phyloP scores from a whole-genome alignment of 73 alveolate species.

The Breviolum minutum region DNA sequence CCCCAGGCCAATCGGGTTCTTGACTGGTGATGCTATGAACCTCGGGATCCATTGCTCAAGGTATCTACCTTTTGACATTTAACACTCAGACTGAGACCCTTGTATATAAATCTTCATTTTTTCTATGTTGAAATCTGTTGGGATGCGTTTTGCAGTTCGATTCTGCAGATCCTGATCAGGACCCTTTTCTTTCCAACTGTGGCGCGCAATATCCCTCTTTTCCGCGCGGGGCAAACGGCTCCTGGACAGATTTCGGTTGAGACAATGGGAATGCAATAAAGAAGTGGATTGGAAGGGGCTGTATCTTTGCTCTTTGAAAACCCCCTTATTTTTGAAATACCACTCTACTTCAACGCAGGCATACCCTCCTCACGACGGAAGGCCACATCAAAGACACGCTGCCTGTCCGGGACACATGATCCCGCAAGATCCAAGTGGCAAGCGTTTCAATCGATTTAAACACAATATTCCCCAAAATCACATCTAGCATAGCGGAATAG shows the following conservation, averaged over 20 bases:
- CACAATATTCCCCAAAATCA: no score
- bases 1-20: slow-evolving; percentile 28
- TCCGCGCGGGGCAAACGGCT: slow-evolving; percentile 58
- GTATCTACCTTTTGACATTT: no score
- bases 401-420: not conserved
- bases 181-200: not conserved
- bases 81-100: no score
- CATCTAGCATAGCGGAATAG: no score
- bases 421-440: no score
- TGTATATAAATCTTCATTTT: no score
- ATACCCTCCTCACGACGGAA: slow-evolving; percentile 36
- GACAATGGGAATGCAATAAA: no score
- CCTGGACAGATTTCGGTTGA: slow-evolving; percentile 3
- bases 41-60: not conserved
- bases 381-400: slow-evolving; percentile 50
- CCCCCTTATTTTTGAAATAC: no score
- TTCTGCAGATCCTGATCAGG: not conserved
- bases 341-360: no score
- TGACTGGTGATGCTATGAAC: slow-evolving; percentile 39
- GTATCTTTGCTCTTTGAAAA: no score
- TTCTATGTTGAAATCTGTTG: no score
- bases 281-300: not conserved
- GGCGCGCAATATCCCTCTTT: not conserved
- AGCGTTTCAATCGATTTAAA: no score
- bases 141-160: not conserved